Percentiles rank a stretch among this genome's conserved stretches.
Conservation (phyloP, 192 early-diverging fungal genomes). For the Coemansia sp. region DNA sequence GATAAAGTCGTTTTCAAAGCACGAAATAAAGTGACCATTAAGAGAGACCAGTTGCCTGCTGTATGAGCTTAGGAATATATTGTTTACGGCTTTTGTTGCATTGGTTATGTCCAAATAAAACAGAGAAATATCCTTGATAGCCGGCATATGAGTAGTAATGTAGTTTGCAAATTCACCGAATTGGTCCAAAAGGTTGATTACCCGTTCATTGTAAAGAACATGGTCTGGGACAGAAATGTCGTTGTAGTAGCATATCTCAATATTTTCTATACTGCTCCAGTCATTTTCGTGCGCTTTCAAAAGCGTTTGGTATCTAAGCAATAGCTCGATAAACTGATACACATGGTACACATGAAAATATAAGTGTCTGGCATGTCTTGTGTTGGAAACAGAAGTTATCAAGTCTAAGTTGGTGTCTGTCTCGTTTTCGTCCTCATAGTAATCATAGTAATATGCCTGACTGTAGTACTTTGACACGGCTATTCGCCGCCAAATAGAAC, state of each 20-base stretch:
- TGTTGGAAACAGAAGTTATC: background rate
- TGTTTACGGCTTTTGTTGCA: background rate
- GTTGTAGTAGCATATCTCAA: background rate
- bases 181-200: background rate
- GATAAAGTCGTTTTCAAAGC: background rate
- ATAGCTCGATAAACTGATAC: background rate
- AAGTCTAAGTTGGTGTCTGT: background rate
- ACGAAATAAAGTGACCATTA: background rate
- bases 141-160: background rate
- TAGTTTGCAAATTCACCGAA: background rate
- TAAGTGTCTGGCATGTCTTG: background rate
- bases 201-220: background rate
- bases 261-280: background rate
- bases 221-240: background rate
- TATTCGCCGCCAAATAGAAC: background rate
- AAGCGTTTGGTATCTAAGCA: background rate
- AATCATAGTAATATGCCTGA: background rate
- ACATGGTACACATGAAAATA: background rate
- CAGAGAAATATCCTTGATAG: background rate
- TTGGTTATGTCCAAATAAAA: background rate
- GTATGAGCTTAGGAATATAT: background rate
- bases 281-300: background rate
- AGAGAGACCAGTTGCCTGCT: background rate
- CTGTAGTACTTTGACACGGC: background rate
- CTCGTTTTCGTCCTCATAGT: background rate